These are phyloP conservation scores for Flagelloscypha sp. DNA, from an alignment of 768 basidiomycete species.

Conservation along the genomic window DNA sequence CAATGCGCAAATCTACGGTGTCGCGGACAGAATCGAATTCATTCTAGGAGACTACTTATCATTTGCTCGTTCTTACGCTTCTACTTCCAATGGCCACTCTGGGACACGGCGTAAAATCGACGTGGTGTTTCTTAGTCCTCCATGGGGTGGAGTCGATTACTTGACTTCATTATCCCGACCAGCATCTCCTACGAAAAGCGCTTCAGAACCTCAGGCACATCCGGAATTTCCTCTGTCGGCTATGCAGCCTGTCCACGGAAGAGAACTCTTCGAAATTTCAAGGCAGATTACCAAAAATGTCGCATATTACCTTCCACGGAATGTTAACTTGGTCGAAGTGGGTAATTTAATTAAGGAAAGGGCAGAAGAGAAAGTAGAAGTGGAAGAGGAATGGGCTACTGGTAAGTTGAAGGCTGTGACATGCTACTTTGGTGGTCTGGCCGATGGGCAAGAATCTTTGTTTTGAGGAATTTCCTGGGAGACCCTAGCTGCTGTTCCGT, in stretches of 20 bases:
- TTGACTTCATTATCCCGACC: constrained; percentile 30
- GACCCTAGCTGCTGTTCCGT: too few species aligned
- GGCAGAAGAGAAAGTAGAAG: constrained; percentile 58
- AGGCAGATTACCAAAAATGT: constrained; percentile 70
- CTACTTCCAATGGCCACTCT: constrained; percentile 13
- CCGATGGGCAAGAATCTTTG: constrained; percentile 52
- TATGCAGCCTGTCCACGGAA: constrained; percentile 75
- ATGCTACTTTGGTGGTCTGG: constrained; percentile 88
- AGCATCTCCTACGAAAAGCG: constrained; percentile 5
- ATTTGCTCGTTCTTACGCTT: constrained; percentile 55
- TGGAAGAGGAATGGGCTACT: constrained; percentile 97
- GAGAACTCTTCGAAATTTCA: constrained; percentile 70
- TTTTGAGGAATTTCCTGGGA: constrained; percentile 39
- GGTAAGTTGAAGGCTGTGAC: constrained; percentile 88
- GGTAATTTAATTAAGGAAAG: constrained; percentile 29
- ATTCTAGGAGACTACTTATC: constrained; percentile 78
- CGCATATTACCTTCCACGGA: constrained; percentile 86
- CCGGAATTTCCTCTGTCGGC: constrained; percentile 60
- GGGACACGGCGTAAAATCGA: constrained; percentile 52
- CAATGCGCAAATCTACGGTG: constrained; percentile 90
- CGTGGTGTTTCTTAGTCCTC: constrained; percentile 88
- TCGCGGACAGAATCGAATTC: constrained; percentile 92
- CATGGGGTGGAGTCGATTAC: constrained; percentile 89
- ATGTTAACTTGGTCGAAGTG: constrained; percentile 67
- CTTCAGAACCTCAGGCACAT: constrained; percentile 23